Evolutionary conservation across 805 yeast species (phyloP).

Genomic region (Ogataea pilisensis): DNA sequence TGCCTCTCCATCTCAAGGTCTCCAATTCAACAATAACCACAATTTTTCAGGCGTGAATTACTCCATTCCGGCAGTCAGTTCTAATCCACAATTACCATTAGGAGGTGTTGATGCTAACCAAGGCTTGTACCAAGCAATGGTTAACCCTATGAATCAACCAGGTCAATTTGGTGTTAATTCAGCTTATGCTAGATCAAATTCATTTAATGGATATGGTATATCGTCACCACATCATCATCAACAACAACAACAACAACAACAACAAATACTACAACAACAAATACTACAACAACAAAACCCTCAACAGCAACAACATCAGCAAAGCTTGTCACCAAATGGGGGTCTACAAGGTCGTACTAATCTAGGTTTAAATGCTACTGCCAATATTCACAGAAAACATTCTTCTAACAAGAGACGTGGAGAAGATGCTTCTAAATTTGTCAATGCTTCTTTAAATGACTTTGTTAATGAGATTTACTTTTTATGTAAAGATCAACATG

Average conservation of each 20-base stretch:
- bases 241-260: conserved; percentile 3
- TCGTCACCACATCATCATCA: neutral
- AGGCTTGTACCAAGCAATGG: conserved; percentile 2
- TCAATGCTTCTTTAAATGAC: conserved; percentile 63
- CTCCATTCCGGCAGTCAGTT: neutral
- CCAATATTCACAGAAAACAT: conserved; percentile 33
- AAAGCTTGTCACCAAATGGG: conserved; percentile 1
- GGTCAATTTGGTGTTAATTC: conserved; percentile 1
- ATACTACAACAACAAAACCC: conserved; percentile 7
- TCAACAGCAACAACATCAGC: neutral
- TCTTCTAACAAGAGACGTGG: conserved; percentile 36
- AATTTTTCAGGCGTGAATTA: neutral
- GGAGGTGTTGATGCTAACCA: conserved; percentile 1
- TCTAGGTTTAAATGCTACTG: conserved; percentile 26
- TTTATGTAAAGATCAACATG: conserved; percentile 93
- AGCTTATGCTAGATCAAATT: conserved; percentile 10
- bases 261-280: neutral
- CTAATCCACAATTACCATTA: conserved; percentile 1
- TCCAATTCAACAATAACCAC: neutral
- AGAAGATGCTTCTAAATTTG: conserved; percentile 68
- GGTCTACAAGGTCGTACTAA: conserved; percentile 13
- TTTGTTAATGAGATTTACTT: conserved; percentile 71
- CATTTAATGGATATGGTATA: conserved; percentile 7
- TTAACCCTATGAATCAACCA: conserved; percentile 1
- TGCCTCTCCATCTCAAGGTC: neutral